Evolutionary conservation across 2,329 filamentous ascomycete genomes (phyloP), one percentile per base, ranked within the genome.

Genomic region (Fusarium avenaceum): DNA sequence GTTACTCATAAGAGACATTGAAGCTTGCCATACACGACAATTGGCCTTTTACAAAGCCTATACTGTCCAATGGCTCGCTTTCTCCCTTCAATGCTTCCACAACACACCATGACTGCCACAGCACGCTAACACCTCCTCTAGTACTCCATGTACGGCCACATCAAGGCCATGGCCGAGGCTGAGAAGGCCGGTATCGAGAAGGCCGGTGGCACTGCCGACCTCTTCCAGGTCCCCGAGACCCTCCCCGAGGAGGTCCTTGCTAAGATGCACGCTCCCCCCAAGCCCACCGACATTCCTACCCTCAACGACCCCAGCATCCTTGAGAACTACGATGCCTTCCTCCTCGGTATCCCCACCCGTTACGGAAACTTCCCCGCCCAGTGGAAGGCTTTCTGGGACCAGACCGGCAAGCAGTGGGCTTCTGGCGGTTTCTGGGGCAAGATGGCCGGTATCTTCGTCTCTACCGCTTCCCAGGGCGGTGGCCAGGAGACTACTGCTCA

Each of bases 321-420:
- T 43, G 87, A 90, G 76, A 69, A 84, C 53, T 98, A 96, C 83
- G 94, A 98, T 76, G 96, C 85, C 72, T 90, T 97, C 84, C 90
- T 99, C 69, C 87, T 98, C 75, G 96, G 96, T 72, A 96, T 98
- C 79, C 96, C 96, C 63, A 99, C 96, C 51, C 89, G 96, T 72
- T 99, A 93, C 84, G 96, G 96, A 75, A 98, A 96, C 89, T 97
- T 97, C 87, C 94, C 95, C 48, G 92, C 91, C 19, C 96, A 99
- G 84, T 97, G 92, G 92, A 97, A 96, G 86, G 81, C 89, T 42
- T 95, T 94, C 86, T 96, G 94, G 92, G 96, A 99, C 85, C 87
- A 88, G 82, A 94, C 93, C 24, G 95, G 95, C 76, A 85, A 87
- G 73, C 92, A 96, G 80, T 98, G 96, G 96, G 82, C 86, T 65